phyloP scores from a whole-genome alignment of 164 flowering plant species.

The Umbilicus rupestris region DNA sequence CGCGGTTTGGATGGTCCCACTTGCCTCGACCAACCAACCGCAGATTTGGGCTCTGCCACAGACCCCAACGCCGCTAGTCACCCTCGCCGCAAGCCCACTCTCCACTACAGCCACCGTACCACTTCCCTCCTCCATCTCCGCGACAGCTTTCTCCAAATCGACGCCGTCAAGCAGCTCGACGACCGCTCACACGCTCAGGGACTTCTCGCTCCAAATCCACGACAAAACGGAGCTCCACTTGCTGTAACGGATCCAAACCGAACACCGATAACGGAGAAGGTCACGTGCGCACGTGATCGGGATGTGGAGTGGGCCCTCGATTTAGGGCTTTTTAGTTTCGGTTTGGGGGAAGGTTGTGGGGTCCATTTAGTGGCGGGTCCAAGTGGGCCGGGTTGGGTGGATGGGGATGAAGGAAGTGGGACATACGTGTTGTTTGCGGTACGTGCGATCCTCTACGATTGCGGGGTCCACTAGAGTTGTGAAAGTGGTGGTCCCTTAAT shows the following conservation, averaged over 20 bases:
- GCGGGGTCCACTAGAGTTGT: neutral
- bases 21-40: neutral
- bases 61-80: neutral
- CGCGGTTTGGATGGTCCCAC: conserved; percentile 5
- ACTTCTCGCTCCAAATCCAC: neutral
- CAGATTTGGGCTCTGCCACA: neutral
- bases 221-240: conserved; percentile 7
- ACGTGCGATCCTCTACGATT: neutral
- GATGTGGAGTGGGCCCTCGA: neutral
- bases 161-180: conserved; percentile 1
- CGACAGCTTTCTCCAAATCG: neutral
- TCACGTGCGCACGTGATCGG: conserved; percentile 4
- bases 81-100: neutral
- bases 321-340: neutral
- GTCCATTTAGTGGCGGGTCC: neutral
- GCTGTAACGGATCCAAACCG: neutral
- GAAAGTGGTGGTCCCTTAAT: conserved; percentile 2
- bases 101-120: neutral
- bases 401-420: conserved; percentile 2
- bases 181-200: neutral
- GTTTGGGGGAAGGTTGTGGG: too few species aligned
- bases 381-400: conserved; percentile 1
- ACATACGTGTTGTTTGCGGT: neutral
- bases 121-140: too few species aligned
- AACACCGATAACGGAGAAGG: neutral